Evolutionary conservation across 768 basidiomycete genomes (phyloP), one percentile per base, ranked within the genome.

Genomic region (Mycena galericulata): DNA sequence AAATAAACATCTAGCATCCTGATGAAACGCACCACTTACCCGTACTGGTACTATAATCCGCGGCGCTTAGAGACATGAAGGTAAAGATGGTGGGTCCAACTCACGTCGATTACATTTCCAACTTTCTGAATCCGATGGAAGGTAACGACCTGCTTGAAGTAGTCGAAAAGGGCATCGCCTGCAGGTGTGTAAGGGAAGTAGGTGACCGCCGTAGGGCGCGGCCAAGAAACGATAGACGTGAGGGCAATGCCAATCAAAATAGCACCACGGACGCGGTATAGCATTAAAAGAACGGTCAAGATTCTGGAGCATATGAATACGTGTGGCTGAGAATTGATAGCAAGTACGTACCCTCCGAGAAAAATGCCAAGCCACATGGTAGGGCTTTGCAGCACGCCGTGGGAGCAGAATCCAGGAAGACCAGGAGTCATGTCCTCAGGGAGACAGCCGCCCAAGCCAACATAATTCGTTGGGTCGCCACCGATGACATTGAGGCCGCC

Each of bases 321-420:
- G 22, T 20, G 29, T 29, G 18, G 53, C 32, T 58, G 51, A 22
- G 38, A 68, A 51, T 27, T 46, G 14, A 57, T 50, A 32, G 8
- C 20, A 47, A 58, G n/a, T 15, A 74, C 89, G 26, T 74, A 92
- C 90, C 94, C 94, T 71, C 95, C 95, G 8, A 89, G 81, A 77
- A 94, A 93, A 62, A 96, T 87, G 38, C 95, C 95, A n/a, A 96
- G 80, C 95, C 95, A 96, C 83, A 93, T 89, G 12, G 90, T 92
- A 1, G 94, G 93, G 69, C 81, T 90, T 41, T 87, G 89, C 29
- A 96, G 80, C 4, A 93, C 90, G 43, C 86, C 88, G 17, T 81
- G 76, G 4, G 79, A 81, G 71, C 95, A 96, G 79, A 87, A 94
- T 57, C 84, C 73, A 6, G 88, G 83, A 30, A 94, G 79, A 51